Percentiles rank a stretch among this genome's conserved stretches.
Conservation (phyloP, 345 rosid species). For the Sapria himalayana region DNA sequence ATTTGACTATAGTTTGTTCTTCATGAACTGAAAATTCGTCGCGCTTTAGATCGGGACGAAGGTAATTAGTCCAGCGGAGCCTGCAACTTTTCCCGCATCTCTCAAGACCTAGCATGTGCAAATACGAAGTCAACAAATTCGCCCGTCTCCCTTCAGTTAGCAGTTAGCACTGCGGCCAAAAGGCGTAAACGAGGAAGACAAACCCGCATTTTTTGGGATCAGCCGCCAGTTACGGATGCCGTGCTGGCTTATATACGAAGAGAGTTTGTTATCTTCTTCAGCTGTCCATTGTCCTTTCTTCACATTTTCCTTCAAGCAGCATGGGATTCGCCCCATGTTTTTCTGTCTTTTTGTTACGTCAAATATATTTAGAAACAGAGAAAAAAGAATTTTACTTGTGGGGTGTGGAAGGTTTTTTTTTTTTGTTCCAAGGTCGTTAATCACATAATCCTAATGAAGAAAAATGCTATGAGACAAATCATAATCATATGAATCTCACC, state of each 20-base stretch:
- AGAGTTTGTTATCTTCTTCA: conserved; percentile 87
- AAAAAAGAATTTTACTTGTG: not conserved
- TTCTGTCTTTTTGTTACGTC: not conserved
- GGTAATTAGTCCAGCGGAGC: conserved; percentile 77
- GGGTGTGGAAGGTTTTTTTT: not conserved
- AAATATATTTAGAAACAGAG: conserved; percentile 8
- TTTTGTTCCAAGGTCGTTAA: no score
- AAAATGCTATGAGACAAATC: no score
- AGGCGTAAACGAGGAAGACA: not conserved
- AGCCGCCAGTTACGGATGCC: conserved; percentile 94
- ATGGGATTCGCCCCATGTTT: conserved; percentile 76
- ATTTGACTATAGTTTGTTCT: conserved; percentile 69
- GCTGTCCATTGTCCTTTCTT: conserved; percentile 98
- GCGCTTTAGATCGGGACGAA: conserved; percentile 75
- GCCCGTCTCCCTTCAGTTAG: no score
- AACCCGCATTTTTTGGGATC: conserved; percentile 87
- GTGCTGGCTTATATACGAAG: conserved; percentile 77
- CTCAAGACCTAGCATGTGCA: conserved; percentile 34
- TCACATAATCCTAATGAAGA: no score
- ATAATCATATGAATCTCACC: no score
- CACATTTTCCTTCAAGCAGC: conserved; percentile 86
- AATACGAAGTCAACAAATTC: no score
- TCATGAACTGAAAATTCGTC: conserved; percentile 56
- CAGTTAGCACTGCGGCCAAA: no score
- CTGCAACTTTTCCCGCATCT: conserved; percentile 91